Evolutionary conservation across 345 rosid genomes (phyloP).

Genomic region (Reutealis trisperma): DNA sequence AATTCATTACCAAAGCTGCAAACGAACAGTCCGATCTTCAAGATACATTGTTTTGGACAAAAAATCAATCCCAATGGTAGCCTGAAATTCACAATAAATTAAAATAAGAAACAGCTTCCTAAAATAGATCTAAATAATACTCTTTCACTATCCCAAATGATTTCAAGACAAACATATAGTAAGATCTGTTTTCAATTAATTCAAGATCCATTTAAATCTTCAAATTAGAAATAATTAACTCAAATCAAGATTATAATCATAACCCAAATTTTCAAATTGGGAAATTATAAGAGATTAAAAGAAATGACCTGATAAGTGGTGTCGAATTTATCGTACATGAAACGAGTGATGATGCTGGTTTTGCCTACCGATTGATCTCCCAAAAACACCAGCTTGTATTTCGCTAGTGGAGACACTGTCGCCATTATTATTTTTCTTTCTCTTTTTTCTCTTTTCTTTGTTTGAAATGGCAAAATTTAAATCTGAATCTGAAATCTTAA

Average conservation of each 20-base stretch:
- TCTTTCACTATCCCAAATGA: neutral
- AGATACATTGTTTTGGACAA: slow-evolving; percentile 94
- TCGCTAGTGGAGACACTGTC: slow-evolving; percentile 26
- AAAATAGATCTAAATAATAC: neutral
- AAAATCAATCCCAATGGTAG: slow-evolving; percentile 91
- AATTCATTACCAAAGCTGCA: slow-evolving; percentile 75
- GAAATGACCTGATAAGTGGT: slow-evolving; percentile 30
- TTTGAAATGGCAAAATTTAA: neutral
- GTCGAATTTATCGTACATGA: slow-evolving; percentile 44
- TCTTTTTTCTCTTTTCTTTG: neutral
- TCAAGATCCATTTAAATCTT: neutral
- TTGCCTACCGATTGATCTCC: slow-evolving; percentile 40
- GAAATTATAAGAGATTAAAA: neutral
- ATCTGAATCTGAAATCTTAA: neutral
- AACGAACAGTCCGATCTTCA: slow-evolving; percentile 87
- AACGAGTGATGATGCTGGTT: slow-evolving; percentile 43
- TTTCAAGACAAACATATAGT: no score
- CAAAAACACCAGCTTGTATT: slow-evolving; percentile 34
- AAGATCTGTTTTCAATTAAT: neutral
- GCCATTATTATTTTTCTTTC: slow-evolving; percentile 21
- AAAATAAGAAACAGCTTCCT: neutral
- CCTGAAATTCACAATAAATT: slow-evolving; percentile 38
- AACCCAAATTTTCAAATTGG: neutral
- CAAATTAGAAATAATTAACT: neutral
- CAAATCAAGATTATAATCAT: neutral